These are phyloP conservation scores for Sclerotinia glacialis DNA, from an alignment of 2,329 filamentous ascomycete genomes.

Conservation along the genomic window DNA sequence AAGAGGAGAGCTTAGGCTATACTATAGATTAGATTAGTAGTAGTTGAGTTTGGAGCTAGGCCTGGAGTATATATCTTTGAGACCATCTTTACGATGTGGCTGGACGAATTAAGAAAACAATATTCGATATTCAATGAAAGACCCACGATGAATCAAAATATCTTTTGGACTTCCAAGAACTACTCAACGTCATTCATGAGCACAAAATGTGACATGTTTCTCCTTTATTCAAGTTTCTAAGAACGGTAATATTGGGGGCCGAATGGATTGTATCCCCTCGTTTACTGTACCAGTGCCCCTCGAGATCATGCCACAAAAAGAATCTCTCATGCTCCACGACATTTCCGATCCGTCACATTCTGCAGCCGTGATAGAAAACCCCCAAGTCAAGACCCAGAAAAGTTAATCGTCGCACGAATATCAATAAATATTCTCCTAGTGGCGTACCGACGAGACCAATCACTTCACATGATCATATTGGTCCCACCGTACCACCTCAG, in stretches of 20 bases:
- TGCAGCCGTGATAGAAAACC: constrained; percentile 15
- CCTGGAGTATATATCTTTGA: neutral
- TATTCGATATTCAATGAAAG: neutral
- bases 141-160: neutral
- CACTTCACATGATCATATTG: constrained; percentile 21
- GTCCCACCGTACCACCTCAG: constrained; percentile 20
- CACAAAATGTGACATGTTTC: constrained; percentile 15
- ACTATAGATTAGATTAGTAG: neutral
- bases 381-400: constrained; percentile 12
- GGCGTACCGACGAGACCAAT: constrained; percentile 10
- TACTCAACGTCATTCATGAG: neutral
- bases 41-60: neutral
- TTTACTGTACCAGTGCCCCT: constrained; percentile 7
- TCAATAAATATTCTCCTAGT: constrained; percentile 20
- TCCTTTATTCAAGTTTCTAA: constrained; percentile 4
- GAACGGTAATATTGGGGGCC: constrained; percentile 16
- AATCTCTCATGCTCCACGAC: constrained; percentile 7
- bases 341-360: constrained; percentile 15
- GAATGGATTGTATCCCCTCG: constrained; percentile 11
- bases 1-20: neutral
- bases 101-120: neutral
- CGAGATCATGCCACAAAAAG: constrained; percentile 14
- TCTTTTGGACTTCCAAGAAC: neutral
- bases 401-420: neutral
- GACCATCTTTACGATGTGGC: neutral